Base-by-base conservation (phyloP, 2,329 filamentous ascomycete genomes). In the Cercospora nicotianae region DNA sequence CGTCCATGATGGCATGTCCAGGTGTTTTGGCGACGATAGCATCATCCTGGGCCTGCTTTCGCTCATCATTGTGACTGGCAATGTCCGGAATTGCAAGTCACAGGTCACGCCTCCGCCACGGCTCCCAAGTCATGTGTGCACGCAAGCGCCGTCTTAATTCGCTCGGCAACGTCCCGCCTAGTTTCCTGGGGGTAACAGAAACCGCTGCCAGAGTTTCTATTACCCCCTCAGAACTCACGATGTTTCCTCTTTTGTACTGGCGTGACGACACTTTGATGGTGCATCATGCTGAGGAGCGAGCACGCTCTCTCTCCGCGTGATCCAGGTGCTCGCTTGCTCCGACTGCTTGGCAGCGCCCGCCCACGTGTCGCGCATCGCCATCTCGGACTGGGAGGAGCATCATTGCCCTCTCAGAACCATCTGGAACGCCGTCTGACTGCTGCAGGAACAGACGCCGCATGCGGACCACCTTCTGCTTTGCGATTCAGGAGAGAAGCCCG, bases 21-120 rank as follows among this genome's bases (percentile, higher is more conserved):
- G 67, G 48, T 68, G 64, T 69, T 70, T 62, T 60, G 63, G 63
- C 53, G 30, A 48, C 60, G 65, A 64, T 69, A 67, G 31, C 68
- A 66, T 64, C 61, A 68, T 67, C 58, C n/a, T 65, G 55, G 53
- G 69, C 69, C 68, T 69, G 67, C 69, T 69, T 72, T 67, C 51
- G 62, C 51, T 30, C 51, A 9, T 67, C 20, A 26, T 55, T 7
- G 48, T 26, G 48, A 28, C 12, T 28, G 12, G 48, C 18, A 8
- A 26, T 7, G 48, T n/a, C 48, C 10, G 18, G 18, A 23, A 55
- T 28, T 28, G 48, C 48, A 55, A 58, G 31, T 59, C 55, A 58
- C 55, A 33, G 36, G 57, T 28, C 30, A 45, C 63, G 67, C 67
- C 67, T 66, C 66, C 26, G 18, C 58, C 36, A 67, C 66, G 59